Base-by-base conservation (phyloP, 2,329 filamentous ascomycete species). In the Clonostachys solani region DNA sequence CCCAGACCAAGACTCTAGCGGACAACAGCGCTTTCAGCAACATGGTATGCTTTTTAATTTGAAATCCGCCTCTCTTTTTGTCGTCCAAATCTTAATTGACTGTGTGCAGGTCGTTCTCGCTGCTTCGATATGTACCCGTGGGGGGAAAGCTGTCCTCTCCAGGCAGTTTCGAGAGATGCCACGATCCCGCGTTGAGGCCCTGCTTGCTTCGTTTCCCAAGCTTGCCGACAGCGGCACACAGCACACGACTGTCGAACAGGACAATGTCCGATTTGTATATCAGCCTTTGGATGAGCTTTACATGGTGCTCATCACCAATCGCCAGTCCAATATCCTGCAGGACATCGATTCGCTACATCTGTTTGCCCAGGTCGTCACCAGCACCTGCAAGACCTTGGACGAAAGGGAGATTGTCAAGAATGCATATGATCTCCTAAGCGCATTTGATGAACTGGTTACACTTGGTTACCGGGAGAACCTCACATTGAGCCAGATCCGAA, bases 191-290 rank as follows among this genome's bases (percentile, higher is more conserved):
- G 92, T 99, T 64, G 95, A 99, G 77, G 94, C 89, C 48, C 84
- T 99, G 48, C 86, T 99, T 48, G 94, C 95, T 54, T 95, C 92
- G 10, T 96, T 99, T 65, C 95, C 94, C 47, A 99, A 99, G 74
- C 87, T 97, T 49, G 92, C 94, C 61, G 92, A 96, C 69, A 91
- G 89, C 52, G 89, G 92, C 51, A 96, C 91, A 45, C 94, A 99
- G 71, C 94, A 99, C 71, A 99, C 94, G 29, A 99, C 89, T 6
- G 92, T 97, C 60, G 94, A 99, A 72, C 92, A 97, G 72, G 95
- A 99, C 75, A 97, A 96, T 75, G 94, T 99, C 63, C 92, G 94
- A 74, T 99, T 96, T 66, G 94, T 99, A 49, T 99, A 99, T 77
- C 94, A 99, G 69, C 95, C 94, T 50, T 81, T 99, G 54, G 95